Percentiles rank a stretch among this genome's conserved stretches.
Conservation (phyloP, 73 alveolate species). For the Stentor coeruleus region DNA sequence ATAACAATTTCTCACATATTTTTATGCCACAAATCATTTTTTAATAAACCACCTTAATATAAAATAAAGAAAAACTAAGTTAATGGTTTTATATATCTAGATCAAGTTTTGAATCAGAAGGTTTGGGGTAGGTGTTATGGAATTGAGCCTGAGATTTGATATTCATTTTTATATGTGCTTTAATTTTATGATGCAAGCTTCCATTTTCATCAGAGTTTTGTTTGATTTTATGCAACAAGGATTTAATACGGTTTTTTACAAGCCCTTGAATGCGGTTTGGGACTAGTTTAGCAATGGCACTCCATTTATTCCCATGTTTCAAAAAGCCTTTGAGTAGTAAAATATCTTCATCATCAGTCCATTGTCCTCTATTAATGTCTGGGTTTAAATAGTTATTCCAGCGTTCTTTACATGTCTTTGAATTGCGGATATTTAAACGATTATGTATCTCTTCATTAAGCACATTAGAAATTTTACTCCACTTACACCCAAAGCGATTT, state of each 20-base stretch:
- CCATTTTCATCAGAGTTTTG: too few relatives aligned
- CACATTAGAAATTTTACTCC: background rate
- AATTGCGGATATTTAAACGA: slow-evolving; percentile 33
- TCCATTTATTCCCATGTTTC: background rate
- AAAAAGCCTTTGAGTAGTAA: background rate
- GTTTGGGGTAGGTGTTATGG: too few relatives aligned
- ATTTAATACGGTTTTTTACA: slow-evolving; percentile 6
- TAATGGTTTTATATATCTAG: too few relatives aligned
- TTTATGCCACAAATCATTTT: too few relatives aligned
- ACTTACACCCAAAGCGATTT: background rate
- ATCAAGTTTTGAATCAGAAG: too few relatives aligned
- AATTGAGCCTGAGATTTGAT: too few relatives aligned
- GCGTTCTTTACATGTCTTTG: slow-evolving; percentile 34
- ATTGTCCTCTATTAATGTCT: slow-evolving; percentile 80
- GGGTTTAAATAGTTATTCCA: slow-evolving; percentile 80
- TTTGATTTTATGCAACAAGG: background rate
- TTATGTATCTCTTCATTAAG: background rate
- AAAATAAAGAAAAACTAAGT: too few relatives aligned
- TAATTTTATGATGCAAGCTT: too few relatives aligned
- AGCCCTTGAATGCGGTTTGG: background rate
- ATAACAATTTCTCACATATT: too few relatives aligned
- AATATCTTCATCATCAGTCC: slow-evolving; percentile 89
- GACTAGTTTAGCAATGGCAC: background rate
- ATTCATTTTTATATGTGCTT: too few relatives aligned
- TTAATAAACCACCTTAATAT: too few relatives aligned